phyloP scores from a whole-genome alignment of 495 filamentous ascomycete species.

The Articulospora tetracladia region DNA sequence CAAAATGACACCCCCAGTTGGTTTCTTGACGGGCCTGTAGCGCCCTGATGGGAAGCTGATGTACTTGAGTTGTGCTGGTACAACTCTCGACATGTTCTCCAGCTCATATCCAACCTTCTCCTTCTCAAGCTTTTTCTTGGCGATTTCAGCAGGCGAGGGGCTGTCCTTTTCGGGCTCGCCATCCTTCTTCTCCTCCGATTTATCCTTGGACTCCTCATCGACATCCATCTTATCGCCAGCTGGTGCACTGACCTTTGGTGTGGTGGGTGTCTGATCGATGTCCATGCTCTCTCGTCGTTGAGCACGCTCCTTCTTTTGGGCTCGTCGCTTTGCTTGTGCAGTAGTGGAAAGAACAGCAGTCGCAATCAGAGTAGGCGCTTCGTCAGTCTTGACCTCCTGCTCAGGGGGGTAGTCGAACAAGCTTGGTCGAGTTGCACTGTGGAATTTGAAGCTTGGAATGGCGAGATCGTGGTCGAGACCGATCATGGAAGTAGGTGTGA shows the following conservation, averaged over 20 bases:
- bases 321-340: constrained; percentile 91
- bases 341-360: constrained; percentile 97
- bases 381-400: constrained; percentile 88
- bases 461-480: constrained; percentile 91
- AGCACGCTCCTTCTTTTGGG: constrained; percentile 66
- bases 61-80: constrained; percentile 91
- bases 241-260: constrained; percentile 62
- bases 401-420: constrained; percentile 98
- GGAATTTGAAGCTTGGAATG: constrained; percentile 92
- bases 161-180: constrained; percentile 58
- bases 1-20: constrained; percentile 90
- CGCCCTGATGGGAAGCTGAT: constrained; percentile 84
- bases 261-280: constrained; percentile 70
- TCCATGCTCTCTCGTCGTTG: constrained; percentile 85
- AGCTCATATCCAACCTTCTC: constrained; percentile 95
- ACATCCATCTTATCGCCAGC: constrained; percentile 87
- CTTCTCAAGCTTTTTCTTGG: constrained; percentile 86
- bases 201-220: constrained; percentile 63
- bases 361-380: constrained; percentile 89
- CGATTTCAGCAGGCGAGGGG: constrained; percentile 40
- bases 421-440: constrained; percentile 89
- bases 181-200: constrained; percentile 57
- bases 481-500: constrained; percentile 91
- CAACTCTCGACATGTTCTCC: constrained; percentile 93
- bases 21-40: constrained; percentile 91